Base-by-base conservation (phyloP, 2,329 filamentous ascomycete species). In the Aspergillus hiratsukae region DNA sequence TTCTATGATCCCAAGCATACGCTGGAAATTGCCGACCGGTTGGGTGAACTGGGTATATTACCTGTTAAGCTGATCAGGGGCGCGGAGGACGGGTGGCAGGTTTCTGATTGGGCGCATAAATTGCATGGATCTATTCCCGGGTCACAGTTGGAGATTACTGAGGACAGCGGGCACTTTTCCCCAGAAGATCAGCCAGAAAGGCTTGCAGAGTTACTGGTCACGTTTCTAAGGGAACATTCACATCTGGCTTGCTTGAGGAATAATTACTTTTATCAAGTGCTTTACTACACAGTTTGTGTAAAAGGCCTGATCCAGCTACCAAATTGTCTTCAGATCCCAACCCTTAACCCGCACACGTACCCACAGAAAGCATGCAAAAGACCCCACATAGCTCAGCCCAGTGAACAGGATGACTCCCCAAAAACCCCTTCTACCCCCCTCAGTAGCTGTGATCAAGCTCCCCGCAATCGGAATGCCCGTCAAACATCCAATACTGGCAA, bases 1-100 rank as follows among this genome's bases (percentile, higher is more conserved):
- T 68, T 71, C 48, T 72, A 72, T 28, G 67, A 72, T 10, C 66
- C 66, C 0, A 72, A 66, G n/a, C 71, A 72, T 51, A 72, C 70
- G 2, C 55, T 72, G 58, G 69, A 73, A 49, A 55, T 73, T 8
- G 58, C 63, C 0, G 52, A 60, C 0, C 63, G 59, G 2, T 58
- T 72, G 0, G 49, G 29, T 0, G 64, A 70, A 45, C 57, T 72
- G 2, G 56, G 51, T 2, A 62, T 63, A 23, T 7, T 69, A 0
- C 66, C 67, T 0, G 67, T 70, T 4, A 63, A 71, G 45, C 9
- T 61, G 1, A 66, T 74, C 2, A 72, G 70, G 69, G 71, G 69
- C 2, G 60, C 58, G 0, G 57, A 72, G 27, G 71, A 74, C 56
- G 51, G 37, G 4, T 74, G 68, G 69, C 70, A 72, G 52, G 60